phyloP scores from a whole-genome alignment of 768 basidiomycete genomes.

The Chiua virens region DNA sequence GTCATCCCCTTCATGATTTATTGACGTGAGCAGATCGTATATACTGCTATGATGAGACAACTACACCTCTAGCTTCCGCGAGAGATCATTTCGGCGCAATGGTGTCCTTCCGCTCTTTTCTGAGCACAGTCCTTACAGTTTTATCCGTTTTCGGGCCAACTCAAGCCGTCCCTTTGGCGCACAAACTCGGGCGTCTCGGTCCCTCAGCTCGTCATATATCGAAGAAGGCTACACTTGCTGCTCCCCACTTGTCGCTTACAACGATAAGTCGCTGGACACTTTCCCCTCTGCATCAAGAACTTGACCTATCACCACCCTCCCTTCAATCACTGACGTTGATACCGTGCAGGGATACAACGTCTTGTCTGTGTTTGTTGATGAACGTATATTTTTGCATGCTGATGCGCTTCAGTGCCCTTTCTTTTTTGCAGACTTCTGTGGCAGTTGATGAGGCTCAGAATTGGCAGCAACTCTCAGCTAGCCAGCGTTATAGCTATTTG shows the following conservation, averaged over 20 bases:
- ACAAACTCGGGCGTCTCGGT: slow-evolving; percentile 23
- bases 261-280: slow-evolving; percentile 43
- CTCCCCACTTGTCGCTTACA: slow-evolving; percentile 48
- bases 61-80: background rate
- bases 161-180: slow-evolving; percentile 16
- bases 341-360: slow-evolving; percentile 34
- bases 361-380: slow-evolving; percentile 23
- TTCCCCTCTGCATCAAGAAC: slow-evolving; percentile 41
- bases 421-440: slow-evolving; percentile 43
- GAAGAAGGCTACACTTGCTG: slow-evolving; percentile 30
- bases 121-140: background rate
- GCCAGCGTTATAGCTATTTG: slow-evolving; percentile 42
- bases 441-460: slow-evolving; percentile 45
- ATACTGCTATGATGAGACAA: slow-evolving; percentile 6
- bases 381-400: background rate
- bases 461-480: slow-evolving; percentile 41
- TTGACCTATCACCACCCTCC: slow-evolving; percentile 34
- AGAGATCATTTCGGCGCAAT: slow-evolving; percentile 5
- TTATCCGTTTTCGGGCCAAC: slow-evolving; percentile 14
- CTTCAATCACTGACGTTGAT: background rate
- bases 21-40: slow-evolving; percentile 9
- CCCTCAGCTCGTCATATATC: slow-evolving; percentile 23
- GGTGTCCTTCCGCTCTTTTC: slow-evolving; percentile 13
- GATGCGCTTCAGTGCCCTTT: slow-evolving; percentile 31
- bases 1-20: background rate